Evolutionary conservation across 805 yeast species (phyloP), one percentile per base, ranked within the genome.

Genomic region (Yarrowia sp.): DNA sequence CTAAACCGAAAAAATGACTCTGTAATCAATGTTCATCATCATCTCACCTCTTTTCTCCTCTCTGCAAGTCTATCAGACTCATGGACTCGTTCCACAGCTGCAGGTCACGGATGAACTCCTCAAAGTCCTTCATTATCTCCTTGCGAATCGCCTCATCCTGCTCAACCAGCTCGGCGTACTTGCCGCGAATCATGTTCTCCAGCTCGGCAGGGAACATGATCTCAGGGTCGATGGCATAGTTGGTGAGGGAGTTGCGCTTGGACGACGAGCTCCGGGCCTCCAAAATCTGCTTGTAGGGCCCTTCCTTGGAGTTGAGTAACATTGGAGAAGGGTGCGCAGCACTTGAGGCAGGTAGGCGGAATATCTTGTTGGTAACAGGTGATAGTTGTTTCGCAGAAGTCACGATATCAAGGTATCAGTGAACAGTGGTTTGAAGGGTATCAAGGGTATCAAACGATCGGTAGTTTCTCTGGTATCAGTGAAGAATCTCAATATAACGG

Each of bases 81-180:
- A 43, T 58, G 39, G 64, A 42, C 50, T 58, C 64, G 44, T 58
- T 58, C 64, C 64, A 58, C 8, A 58, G 14, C 33, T 58, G 64
- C 20, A 58, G 50, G 17, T 58, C 64, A 0, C 50, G 50, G 12
- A 58, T 58, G 36, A 58, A 58, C 40, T 42, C 50, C 30, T 58
- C 64, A 14, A 58, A 58, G 50, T 58, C 64, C 12, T 34, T 42
- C 64, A 58, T 58, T 9, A 58, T 58, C n/a, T 58, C 64, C 10
- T 58, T 58, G 12, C 64, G 64, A 15, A 42, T 43, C 4, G 49
- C 64, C 17, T 58, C 64, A 7, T 43, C 64, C n/a, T 58, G 64
- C 14, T 42, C 49, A 20, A 58, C 64, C 1, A 58, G 64, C 50
- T 58, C 64, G 8, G 49, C 30, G 19, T 58, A 58, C 50, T 58